A percentile compares a stretch with the other conserved stretches of the same genome.
Evolutionary conservation across 768 basidiomycete species (phyloP).

Genomic region (Podaxis sp.): DNA sequence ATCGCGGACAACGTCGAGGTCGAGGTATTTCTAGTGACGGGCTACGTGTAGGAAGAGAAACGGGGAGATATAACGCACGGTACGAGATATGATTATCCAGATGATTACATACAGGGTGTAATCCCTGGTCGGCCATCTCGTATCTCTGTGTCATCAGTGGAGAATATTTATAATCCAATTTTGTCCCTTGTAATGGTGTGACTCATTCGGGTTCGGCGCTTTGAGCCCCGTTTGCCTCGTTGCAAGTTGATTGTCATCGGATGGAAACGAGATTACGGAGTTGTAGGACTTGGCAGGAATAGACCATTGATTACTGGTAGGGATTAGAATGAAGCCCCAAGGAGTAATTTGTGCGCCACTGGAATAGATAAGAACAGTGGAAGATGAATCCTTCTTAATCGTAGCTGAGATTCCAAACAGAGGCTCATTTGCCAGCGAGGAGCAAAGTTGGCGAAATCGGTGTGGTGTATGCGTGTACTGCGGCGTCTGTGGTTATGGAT

Average conservation of each 20-base stretch:
- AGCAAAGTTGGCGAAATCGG: neutral
- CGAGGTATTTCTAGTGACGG: neutral
- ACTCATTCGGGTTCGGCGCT: constrained; percentile 1
- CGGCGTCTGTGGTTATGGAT: neutral
- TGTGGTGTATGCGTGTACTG: neutral
- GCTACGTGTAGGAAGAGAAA: neutral
- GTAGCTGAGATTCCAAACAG: neutral
- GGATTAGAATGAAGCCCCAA: neutral
- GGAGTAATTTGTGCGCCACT: neutral
- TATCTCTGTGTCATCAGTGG: constrained; percentile 7
- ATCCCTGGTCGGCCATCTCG: neutral
- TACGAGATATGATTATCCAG: neutral
- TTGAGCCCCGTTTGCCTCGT: constrained; percentile 1
- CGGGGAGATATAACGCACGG: neutral
- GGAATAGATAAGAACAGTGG: neutral
- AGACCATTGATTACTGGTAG: neutral
- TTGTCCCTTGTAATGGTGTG: neutral
- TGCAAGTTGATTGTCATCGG: neutral
- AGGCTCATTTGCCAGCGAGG: neutral
- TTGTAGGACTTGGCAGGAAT: neutral
- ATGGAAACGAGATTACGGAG: neutral
- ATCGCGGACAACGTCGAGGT: neutral
- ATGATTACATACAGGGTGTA: neutral
- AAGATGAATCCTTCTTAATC: neutral
- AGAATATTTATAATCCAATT: neutral